Conservation (phyloP, 768 basidiomycete species). For the Infundibulicybe gibba region DNA sequence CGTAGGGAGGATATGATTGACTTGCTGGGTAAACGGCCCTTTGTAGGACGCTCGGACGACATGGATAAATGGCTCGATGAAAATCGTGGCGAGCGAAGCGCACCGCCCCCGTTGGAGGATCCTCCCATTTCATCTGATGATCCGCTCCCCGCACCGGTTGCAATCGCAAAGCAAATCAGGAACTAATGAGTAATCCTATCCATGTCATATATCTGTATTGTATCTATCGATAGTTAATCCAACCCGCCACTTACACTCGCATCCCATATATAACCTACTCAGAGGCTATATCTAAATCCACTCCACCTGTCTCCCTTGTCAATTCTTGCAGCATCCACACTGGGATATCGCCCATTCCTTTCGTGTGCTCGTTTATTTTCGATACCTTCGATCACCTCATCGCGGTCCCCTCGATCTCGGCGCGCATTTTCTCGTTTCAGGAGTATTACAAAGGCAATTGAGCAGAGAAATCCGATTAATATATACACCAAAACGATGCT, state of each 20-base stretch:
- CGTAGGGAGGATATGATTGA: constrained; percentile 83
- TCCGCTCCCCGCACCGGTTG: constrained; percentile 46
- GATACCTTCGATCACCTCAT: constrained; percentile 56
- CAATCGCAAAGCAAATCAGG: constrained; percentile 33
- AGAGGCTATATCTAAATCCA: constrained; percentile 67
- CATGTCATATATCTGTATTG: constrained; percentile 21
- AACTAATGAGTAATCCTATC: constrained; percentile 8
- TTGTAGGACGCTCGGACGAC: constrained; percentile 74
- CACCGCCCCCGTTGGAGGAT: constrained; percentile 60
- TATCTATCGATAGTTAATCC: constrained; percentile 20
- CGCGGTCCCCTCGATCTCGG: constrained; percentile 63
- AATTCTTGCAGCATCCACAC: constrained; percentile 51
- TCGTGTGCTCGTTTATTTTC: constrained; percentile 40
- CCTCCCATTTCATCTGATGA: constrained; percentile 25
- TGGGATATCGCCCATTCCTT: constrained; percentile 51
- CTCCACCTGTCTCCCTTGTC: constrained; percentile 75
- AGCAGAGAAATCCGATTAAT: constrained; percentile 55
- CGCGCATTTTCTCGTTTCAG: constrained; percentile 57
- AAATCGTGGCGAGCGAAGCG: constrained; percentile 59
- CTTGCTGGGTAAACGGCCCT: constrained; percentile 80
- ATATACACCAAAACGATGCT: constrained; percentile 71
- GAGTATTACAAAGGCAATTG: constrained; percentile 40
- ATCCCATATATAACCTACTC: constrained; percentile 9
- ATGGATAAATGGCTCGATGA: constrained; percentile 98
- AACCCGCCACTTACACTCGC: neutral